A percentile compares a stretch with the other conserved stretches of the same genome.
Conservation (phyloP, 108 stramenopile genomes). For the Skeletonema marinoi region DNA sequence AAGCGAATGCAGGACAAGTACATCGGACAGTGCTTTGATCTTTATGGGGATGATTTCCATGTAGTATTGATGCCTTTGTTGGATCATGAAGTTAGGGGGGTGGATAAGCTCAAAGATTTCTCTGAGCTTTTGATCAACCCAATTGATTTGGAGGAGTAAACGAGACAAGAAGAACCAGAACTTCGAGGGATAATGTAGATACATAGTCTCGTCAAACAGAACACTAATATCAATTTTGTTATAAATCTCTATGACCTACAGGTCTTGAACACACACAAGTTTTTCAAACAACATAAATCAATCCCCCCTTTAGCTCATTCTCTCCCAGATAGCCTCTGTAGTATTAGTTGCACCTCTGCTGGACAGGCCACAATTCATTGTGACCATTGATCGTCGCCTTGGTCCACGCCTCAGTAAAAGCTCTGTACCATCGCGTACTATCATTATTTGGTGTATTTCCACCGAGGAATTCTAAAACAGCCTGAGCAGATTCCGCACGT, state of each 20-base stretch:
- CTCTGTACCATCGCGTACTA: slow-evolving; percentile 7
- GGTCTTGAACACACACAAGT: background rate
- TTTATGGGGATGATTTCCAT: slow-evolving; percentile 99
- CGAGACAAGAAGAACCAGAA: background rate
- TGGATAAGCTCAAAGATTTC: slow-evolving; percentile 86
- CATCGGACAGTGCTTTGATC: slow-evolving; percentile 98
- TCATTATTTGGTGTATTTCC: slow-evolving; percentile 1
- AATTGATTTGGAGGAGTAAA: slow-evolving; percentile 78
- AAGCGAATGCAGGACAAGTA: slow-evolving; percentile 99
- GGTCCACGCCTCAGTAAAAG: slow-evolving; percentile 14
- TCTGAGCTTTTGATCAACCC: slow-evolving; percentile 90
- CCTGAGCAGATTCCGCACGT: background rate
- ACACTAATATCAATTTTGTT: background rate
- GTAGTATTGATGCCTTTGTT: slow-evolving; percentile 97
- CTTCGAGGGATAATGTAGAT: background rate
- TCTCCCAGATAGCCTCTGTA: background rate
- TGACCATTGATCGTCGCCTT: slow-evolving; percentile 15
- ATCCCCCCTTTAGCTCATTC: background rate
- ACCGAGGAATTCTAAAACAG: background rate
- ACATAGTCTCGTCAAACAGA: background rate
- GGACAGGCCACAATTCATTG: background rate
- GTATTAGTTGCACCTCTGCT: background rate
- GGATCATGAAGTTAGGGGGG: slow-evolving; percentile 96
- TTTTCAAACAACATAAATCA: background rate
- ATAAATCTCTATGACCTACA: background rate